These are phyloP conservation scores for Fusarium sp. DNA, from an alignment of 2,329 filamentous ascomycete genomes.

Conservation along the genomic window DNA sequence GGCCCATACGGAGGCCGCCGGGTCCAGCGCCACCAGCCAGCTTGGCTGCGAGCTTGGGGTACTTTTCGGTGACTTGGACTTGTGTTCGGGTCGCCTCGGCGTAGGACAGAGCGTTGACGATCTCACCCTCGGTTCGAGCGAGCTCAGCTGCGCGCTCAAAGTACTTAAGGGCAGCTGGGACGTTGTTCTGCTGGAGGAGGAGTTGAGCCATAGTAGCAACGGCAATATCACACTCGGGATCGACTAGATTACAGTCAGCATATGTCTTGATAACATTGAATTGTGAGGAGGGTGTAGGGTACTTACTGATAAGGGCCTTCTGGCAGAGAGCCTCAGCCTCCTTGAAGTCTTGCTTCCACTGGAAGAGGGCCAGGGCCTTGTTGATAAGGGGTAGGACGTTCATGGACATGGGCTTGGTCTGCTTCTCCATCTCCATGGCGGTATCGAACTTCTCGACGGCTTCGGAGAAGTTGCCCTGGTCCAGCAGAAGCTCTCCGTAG, in stretches of 20 bases:
- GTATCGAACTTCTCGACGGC: constrained; percentile 98
- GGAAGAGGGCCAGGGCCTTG: constrained; percentile 96
- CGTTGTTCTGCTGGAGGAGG: constrained; percentile 96
- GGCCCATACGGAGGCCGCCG: constrained; percentile 56
- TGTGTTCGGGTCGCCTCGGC: constrained; percentile 97
- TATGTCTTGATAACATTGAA: constrained; percentile 2
- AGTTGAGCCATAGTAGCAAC: constrained; percentile 99
- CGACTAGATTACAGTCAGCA: constrained; percentile 73
- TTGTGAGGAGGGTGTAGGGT: constrained; percentile 17
- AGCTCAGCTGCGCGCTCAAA: constrained; percentile 97
- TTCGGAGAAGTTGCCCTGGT: constrained; percentile 95
- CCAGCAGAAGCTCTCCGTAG: constrained; percentile 95
- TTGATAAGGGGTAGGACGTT: constrained; percentile 98
- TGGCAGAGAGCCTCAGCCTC: constrained; percentile 97
- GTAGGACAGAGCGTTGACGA: constrained; percentile 96
- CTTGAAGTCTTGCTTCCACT: constrained; percentile 97
- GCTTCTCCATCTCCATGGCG: constrained; percentile 98
- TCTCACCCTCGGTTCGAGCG: constrained; percentile 93
- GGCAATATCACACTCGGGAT: constrained; percentile 98
- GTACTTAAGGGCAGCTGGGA: constrained; percentile 93
- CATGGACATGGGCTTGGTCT: constrained; percentile 93
- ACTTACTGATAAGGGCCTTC: constrained; percentile 95
- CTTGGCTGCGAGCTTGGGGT: constrained; percentile 82
- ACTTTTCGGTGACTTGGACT: constrained; percentile 90
- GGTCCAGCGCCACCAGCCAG: constrained; percentile 62